A percentile compares a stretch with the other conserved stretches of the same genome.
phyloP scores from a whole-genome alignment of 2,329 filamentous ascomycete species.

The Chaetomium globosum region DNA sequence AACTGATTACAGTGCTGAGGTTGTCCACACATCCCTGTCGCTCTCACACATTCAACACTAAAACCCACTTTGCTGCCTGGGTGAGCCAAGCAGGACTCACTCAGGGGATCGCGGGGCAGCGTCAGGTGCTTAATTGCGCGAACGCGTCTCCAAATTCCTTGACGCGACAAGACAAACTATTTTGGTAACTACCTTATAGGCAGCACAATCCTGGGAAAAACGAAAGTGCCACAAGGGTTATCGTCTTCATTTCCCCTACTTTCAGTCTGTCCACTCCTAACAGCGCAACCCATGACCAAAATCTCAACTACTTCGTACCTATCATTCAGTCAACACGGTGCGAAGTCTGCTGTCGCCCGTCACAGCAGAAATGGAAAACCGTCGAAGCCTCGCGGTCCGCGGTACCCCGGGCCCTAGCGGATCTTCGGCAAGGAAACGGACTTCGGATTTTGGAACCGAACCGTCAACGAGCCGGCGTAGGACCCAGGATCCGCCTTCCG shows the following conservation, averaged over 20 bases:
- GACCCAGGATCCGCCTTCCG: conserved; percentile 33
- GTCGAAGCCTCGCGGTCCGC: conserved; percentile 29
- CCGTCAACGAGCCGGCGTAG: conserved; percentile 33
- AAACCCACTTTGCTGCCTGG: not conserved
- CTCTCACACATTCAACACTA: not conserved
- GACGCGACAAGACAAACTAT: conserved; percentile 6
- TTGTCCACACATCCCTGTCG: not conserved
- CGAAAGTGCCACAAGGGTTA: not conserved
- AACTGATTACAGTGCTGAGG: not conserved
- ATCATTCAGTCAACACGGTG: not conserved
- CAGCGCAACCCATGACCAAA: not conserved
- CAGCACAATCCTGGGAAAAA: not conserved
- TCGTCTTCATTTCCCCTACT: not conserved
- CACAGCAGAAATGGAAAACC: conserved; percentile 27
- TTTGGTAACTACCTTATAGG: not conserved
- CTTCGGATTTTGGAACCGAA: conserved; percentile 29
- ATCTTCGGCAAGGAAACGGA: conserved; percentile 29
- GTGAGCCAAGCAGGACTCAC: not conserved
- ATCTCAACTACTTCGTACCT: not conserved
- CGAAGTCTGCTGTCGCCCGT: conserved; percentile 15
- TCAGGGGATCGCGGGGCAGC: not conserved
- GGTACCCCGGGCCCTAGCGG: not conserved
- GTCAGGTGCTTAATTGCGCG: not conserved
- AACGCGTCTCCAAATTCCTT: conserved; percentile 20
- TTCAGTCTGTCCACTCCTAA: too few species aligned